A percentile compares a stretch with the other conserved stretches of the same genome.
phyloP scores from a whole-genome alignment of 208 protist species.

The Wallacemonas collosoma region DNA sequence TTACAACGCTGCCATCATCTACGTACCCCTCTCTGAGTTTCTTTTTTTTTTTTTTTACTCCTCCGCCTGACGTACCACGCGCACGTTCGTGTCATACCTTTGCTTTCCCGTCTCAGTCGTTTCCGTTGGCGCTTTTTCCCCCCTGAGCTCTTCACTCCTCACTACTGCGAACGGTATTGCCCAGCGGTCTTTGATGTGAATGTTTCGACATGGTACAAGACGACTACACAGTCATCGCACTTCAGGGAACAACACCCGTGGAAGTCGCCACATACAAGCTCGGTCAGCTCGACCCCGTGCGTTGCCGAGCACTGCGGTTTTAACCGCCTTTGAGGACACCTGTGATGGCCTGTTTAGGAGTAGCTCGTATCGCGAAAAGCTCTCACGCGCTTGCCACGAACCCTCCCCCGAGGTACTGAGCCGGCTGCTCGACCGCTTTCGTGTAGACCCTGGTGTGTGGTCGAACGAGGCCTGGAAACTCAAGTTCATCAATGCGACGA shows the following conservation, averaged over 20 bases:
- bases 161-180: too few species aligned
- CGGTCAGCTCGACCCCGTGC: neutral
- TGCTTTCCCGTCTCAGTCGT: too few species aligned
- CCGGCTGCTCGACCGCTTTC: slow-evolving; percentile 56
- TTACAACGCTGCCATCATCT: too few species aligned
- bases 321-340: neutral
- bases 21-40: neutral
- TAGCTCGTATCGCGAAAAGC: slow-evolving; percentile 5
- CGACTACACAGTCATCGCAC: neutral
- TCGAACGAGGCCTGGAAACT: slow-evolving; percentile 28
- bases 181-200: too few species aligned
- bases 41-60: neutral
- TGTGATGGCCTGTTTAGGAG: slow-evolving; percentile 12
- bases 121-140: too few species aligned
- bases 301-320: neutral
- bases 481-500: slow-evolving; percentile 20
- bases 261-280: neutral
- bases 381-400: slow-evolving; percentile 37
- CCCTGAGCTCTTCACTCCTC: too few species aligned
- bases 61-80: too few species aligned
- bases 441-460: slow-evolving; percentile 35
- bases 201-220: too few species aligned
- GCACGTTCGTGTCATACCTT: too few species aligned
- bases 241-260: neutral
- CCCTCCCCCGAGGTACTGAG: slow-evolving; percentile 62